Evolutionary conservation across 495 filamentous ascomycete species (phyloP).

Genomic region (Talaromyces thailandensis): DNA sequence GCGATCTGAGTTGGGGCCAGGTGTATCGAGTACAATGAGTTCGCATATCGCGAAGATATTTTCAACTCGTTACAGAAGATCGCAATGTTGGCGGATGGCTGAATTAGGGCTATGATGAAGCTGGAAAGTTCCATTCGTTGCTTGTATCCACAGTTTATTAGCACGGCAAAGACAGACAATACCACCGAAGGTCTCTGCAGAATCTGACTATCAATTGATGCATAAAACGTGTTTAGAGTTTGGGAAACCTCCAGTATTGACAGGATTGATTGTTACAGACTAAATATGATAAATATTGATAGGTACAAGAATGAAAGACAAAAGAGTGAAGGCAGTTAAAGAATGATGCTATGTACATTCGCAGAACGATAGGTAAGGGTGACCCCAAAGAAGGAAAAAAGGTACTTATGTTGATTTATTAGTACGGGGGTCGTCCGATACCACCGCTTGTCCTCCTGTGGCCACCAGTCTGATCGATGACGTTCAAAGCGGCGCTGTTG

Average conservation of each 20-base stretch:
- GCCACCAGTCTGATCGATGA: constrained; percentile 2
- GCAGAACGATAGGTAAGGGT: background rate
- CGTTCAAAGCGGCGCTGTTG: background rate
- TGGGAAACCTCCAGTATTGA: background rate
- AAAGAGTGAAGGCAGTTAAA: background rate
- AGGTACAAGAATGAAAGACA: background rate
- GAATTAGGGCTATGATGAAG: no score
- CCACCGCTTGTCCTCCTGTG: constrained; percentile 22
- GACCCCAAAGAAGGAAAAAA: background rate
- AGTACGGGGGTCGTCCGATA: constrained; percentile 38
- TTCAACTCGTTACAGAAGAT: no score
- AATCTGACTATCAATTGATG: background rate
- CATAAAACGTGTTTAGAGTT: background rate
- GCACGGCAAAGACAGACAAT: no score
- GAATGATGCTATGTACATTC: background rate
- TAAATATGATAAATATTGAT: background rate
- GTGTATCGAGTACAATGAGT: no score
- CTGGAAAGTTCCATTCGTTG: no score
- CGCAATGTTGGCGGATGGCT: no score
- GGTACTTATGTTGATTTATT: background rate
- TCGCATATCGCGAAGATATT: no score
- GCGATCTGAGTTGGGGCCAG: no score
- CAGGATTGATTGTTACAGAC: background rate
- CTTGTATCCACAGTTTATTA: no score
- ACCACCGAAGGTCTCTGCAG: no score